Percentiles rank a stretch among this genome's conserved stretches.
Evolutionary conservation across 2,329 filamentous ascomycete species (phyloP).

Genomic region (Helotiales sp.): DNA sequence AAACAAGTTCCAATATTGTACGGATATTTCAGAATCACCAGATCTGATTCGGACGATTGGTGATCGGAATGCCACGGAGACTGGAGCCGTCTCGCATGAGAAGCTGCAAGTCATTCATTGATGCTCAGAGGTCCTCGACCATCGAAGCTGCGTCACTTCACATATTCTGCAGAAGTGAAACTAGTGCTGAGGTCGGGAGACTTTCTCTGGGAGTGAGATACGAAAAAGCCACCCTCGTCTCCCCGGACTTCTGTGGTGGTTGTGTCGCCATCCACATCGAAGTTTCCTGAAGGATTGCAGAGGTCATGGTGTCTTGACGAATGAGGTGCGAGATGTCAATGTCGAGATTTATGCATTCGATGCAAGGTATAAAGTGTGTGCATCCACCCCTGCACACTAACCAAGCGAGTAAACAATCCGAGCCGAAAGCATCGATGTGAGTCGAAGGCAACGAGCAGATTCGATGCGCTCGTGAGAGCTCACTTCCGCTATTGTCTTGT

Average conservation of each 20-base stretch:
- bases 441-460: background rate
- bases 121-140: background rate
- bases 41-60: conserved; percentile 9
- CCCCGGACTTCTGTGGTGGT: background rate
- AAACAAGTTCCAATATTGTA: background rate
- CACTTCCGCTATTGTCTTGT: conserved; percentile 12
- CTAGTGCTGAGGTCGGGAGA: background rate
- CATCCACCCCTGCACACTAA: conserved; percentile 1
- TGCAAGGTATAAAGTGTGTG: conserved; percentile 19
- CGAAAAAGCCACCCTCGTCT: conserved; percentile 2
- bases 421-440: background rate
- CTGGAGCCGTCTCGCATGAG: background rate
- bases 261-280: background rate
- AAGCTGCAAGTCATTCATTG: conserved; percentile 15
- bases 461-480: conserved; percentile 5
- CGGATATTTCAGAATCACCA: conserved; percentile 11
- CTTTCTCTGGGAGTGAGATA: background rate
- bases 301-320: too few relatives aligned
- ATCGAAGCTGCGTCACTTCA: background rate
- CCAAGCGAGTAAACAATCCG: conserved; percentile 5
- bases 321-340: too few relatives aligned
- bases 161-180: background rate
- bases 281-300: conserved; percentile 17
- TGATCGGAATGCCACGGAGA: conserved; percentile 14
- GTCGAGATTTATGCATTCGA: conserved; percentile 22